Evolutionary conservation across 148 eudicot species (phyloP).

Genomic region (Rhododendron molle): DNA sequence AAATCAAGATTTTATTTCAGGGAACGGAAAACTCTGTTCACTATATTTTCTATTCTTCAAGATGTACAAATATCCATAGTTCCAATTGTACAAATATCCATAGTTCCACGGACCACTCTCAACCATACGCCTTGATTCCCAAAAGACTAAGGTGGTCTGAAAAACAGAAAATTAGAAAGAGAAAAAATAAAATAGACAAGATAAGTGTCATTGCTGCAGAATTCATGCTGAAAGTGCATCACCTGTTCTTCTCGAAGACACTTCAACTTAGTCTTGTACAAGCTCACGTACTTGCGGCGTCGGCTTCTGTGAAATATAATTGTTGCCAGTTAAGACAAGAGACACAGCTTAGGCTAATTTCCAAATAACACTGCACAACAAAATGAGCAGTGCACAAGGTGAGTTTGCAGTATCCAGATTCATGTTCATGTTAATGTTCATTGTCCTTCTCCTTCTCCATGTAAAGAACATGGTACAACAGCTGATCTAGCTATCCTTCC

Average conservation of each 20-base stretch:
- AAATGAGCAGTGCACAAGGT: not conserved
- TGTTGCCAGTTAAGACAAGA: not conserved
- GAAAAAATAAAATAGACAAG: not conserved
- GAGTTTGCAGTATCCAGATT: not conserved
- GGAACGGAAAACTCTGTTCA: not conserved
- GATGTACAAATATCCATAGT: not conserved
- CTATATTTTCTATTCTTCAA: not conserved
- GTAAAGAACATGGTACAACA: not conserved
- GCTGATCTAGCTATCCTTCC: not conserved
- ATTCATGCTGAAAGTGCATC: slow-evolving; percentile 15
- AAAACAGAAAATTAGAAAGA: not conserved
- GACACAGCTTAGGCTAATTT: not conserved
- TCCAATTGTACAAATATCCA: not conserved
- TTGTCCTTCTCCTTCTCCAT: not conserved
- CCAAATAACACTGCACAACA: not conserved
- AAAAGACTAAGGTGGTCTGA: not conserved
- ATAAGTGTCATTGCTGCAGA: not conserved
- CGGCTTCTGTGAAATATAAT: slow-evolving; percentile 35
- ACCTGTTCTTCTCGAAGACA: slow-evolving; percentile 87
- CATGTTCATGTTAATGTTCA: too few species aligned
- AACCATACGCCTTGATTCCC: not conserved
- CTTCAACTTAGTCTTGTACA: slow-evolving; percentile 80
- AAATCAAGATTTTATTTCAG: not conserved
- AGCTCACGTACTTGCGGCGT: slow-evolving; percentile 80
- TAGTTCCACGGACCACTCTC: not conserved